Conservation (phyloP, 2,329 filamentous ascomycete genomes). For the Zymoseptoria crescenta region DNA sequence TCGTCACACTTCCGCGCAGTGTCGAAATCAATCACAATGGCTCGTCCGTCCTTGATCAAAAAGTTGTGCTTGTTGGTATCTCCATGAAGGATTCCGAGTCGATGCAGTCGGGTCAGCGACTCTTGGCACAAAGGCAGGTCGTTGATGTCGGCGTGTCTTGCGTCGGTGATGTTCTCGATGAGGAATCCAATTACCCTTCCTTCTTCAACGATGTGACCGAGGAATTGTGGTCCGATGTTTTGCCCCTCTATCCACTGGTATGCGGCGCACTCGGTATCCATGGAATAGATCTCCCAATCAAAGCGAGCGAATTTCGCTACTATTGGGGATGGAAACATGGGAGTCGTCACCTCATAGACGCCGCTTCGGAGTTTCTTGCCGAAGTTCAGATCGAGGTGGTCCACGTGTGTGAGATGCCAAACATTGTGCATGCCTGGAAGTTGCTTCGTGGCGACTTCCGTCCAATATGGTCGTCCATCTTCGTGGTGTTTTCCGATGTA, state of each 20-base stretch:
- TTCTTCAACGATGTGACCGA: constrained; percentile 34
- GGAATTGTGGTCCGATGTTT: constrained; percentile 32
- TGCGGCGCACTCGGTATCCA: constrained; percentile 32
- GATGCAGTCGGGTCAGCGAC: constrained; percentile 28
- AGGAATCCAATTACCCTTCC: constrained; percentile 36
- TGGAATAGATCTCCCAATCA: constrained; percentile 30
- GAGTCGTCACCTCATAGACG: constrained; percentile 14
- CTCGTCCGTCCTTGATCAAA: constrained; percentile 23
- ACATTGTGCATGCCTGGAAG: not conserved
- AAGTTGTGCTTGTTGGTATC: constrained; percentile 36
- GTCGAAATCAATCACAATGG: constrained; percentile 32
- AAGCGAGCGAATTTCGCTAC: constrained; percentile 36
- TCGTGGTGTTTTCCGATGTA: constrained; percentile 25
- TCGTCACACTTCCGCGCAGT: constrained; percentile 14
- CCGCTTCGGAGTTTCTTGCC: constrained; percentile 8
- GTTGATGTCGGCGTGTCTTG: constrained; percentile 20
- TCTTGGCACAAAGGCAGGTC: constrained; percentile 26
- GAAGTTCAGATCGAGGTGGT: constrained; percentile 30
- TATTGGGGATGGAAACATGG: constrained; percentile 10
- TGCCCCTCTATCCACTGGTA: constrained; percentile 33
- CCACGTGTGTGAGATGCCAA: constrained; percentile 32
- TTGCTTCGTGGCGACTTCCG: not conserved
- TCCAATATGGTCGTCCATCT: constrained; percentile 18
- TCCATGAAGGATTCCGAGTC: constrained; percentile 31
- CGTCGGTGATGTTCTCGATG: constrained; percentile 25